Conservation (phyloP, 257 asterid genomes). For the Leptodermis oblonga region DNA sequence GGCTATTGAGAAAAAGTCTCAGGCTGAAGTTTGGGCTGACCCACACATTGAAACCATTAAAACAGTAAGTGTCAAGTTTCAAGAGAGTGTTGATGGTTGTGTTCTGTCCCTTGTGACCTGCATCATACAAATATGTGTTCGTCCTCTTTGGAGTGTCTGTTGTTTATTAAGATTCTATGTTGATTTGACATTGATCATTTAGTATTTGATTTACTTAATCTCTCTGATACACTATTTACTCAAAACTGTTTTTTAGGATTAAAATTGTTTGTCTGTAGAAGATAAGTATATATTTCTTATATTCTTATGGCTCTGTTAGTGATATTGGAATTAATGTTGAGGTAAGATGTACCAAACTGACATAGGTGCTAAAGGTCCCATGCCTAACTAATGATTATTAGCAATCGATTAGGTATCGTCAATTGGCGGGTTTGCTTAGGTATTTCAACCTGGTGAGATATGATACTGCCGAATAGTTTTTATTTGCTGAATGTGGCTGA, state of each 20-base stretch:
- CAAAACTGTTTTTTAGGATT: neutral
- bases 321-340: neutral
- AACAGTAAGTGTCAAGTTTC: constrained; percentile 51
- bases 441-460: neutral
- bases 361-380: neutral
- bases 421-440: neutral
- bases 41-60: constrained; percentile 75
- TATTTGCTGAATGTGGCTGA: neutral
- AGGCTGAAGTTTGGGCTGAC: constrained; percentile 78
- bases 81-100: neutral
- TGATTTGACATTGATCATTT: neutral
- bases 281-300: neutral
- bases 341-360: neutral
- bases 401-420: neutral
- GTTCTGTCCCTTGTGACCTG: neutral
- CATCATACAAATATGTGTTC: neutral
- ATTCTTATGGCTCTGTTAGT: neutral
- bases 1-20: constrained; percentile 77
- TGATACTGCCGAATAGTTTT: neutral
- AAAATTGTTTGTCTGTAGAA: neutral
- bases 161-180: neutral
- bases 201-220: neutral
- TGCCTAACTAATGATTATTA: neutral
- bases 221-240: neutral
- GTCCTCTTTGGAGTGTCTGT: neutral